These are phyloP conservation scores for Funneliformis mosseae DNA, from an alignment of 192 early-diverging fungal species.

Conservation along the genomic window DNA sequence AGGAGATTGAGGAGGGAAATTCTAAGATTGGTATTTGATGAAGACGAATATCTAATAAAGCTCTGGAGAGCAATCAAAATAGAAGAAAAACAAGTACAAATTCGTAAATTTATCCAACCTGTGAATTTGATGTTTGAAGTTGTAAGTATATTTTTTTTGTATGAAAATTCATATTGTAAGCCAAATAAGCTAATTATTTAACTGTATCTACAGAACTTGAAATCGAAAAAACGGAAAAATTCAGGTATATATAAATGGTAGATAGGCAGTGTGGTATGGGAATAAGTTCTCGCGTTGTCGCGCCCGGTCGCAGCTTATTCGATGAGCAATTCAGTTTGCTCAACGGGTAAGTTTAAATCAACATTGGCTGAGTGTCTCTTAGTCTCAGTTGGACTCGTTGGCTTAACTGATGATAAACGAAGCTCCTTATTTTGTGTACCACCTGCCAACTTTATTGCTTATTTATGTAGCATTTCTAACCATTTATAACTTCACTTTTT, in stretches of 20 bases:
- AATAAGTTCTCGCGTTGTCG: constrained; percentile 12
- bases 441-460: too few species aligned
- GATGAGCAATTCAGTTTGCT: constrained; percentile 10
- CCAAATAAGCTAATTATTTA: too few species aligned
- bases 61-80: background rate
- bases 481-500: too few species aligned
- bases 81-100: background rate
- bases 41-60: constrained; percentile 6
- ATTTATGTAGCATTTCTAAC: too few species aligned
- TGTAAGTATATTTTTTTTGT: constrained; percentile 2
- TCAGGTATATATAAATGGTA: background rate
- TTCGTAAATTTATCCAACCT: background rate
- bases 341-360: constrained; percentile 19
- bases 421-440: constrained; percentile 21
- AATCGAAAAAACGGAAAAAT: too few species aligned
- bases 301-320: background rate
- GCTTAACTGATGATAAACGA: constrained; percentile 32
- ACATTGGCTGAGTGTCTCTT: background rate
- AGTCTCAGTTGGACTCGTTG: constrained; percentile 14
- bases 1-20: constrained; percentile 12
- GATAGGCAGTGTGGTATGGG: background rate
- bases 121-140: constrained; percentile 11
- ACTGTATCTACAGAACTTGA: too few species aligned
- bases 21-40: constrained; percentile 1
- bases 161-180: too few species aligned